Evolutionary conservation across 1,284 basidiomycete species (phyloP), one percentile per base, ranked within the genome.

Genomic region (Pseudozyma hubeiensis): DNA sequence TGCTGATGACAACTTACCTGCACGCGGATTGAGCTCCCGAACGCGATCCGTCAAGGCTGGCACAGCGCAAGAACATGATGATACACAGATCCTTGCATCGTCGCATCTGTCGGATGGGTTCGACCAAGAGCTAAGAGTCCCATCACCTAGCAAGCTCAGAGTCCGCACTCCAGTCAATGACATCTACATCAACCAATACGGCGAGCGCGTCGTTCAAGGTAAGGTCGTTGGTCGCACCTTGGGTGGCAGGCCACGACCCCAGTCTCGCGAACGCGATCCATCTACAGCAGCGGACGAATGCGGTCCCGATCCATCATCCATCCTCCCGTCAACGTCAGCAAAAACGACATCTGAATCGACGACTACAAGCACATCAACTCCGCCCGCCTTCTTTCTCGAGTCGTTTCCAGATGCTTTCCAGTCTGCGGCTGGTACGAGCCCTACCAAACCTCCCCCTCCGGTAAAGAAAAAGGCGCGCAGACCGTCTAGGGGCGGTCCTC

Each of bases 171-270:
- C 72, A 0, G 45, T 70, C 46, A 53, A 66, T 29, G 74, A 77
- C 48, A 64, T 74, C 44, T 77, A 73, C 61, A 67, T 77, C 63
- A 77, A 77, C 19, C 54, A 73, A 35, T 77, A 66, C 37, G 74
- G 74, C 11, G 74, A 77, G 31, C 43, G 70, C 5, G 56, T 77
- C 2, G 58, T 77, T 16, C 54, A 74, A 19, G 74, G 74, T 58
- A 72, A 70, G 35, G 63, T 77, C 24, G 65, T 77, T 1, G 74
- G 74, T 14, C 54, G 65, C 11, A 59, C 50, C 4, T 53, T 65
- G 2, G 70, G 74, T 16, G 74, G 74, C 10, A 54, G 73, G 44
- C 70, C 70, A 7, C 52, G 60, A 5, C 63, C 68, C 4, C 17
- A 44, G 8, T 70, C 57, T 13, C 35, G 49, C 16, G 39, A 53